Conservation (phyloP, 2,329 filamentous ascomycete species). For the Fusarium nodosum region DNA sequence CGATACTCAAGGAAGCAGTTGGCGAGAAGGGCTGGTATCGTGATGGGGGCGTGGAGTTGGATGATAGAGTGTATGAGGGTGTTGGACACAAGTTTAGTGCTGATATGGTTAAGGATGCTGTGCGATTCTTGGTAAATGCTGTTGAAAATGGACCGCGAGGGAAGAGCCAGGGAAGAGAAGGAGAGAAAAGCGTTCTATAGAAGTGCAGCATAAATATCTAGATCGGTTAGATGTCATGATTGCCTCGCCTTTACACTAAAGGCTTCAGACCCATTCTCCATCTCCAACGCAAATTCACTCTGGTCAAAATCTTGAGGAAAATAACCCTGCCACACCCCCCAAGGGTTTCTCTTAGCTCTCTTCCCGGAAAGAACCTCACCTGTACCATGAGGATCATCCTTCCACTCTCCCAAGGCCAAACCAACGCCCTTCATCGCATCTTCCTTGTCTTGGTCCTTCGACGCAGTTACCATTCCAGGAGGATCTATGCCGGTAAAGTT, state of each 20-base stretch:
- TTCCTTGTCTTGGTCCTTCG: constrained; percentile 52
- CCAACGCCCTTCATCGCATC: constrained; percentile 59
- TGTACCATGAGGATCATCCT: constrained; percentile 65
- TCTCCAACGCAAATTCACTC: constrained; percentile 57
- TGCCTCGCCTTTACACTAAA: constrained; percentile 56
- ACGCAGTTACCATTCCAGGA: constrained; percentile 57
- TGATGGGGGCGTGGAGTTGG: constrained; percentile 69
- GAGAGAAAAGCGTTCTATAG: constrained; percentile 48
- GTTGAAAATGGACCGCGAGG: constrained; percentile 54
- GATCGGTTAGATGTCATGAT: constrained; percentile 55
- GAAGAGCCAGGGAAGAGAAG: constrained; percentile 50
- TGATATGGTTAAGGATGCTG: constrained; percentile 76
- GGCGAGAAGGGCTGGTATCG: constrained; percentile 62
- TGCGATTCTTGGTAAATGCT: constrained; percentile 70
- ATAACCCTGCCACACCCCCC: constrained; percentile 60
- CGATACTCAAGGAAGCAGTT: constrained; percentile 70
- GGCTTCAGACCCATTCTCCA: constrained; percentile 55
- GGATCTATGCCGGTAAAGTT: constrained; percentile 75
- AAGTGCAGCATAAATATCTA: background rate
- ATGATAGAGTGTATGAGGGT: constrained; percentile 76
- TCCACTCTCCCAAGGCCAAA: constrained; percentile 64
- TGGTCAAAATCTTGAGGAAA: constrained; percentile 56
- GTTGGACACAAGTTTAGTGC: constrained; percentile 77
- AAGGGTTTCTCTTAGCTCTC: constrained; percentile 64
- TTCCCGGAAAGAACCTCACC: constrained; percentile 62